A percentile compares a stretch with the other conserved stretches of the same genome.
phyloP scores from a whole-genome alignment of 768 basidiomycete species.

The Mycena sanguinolenta region DNA sequence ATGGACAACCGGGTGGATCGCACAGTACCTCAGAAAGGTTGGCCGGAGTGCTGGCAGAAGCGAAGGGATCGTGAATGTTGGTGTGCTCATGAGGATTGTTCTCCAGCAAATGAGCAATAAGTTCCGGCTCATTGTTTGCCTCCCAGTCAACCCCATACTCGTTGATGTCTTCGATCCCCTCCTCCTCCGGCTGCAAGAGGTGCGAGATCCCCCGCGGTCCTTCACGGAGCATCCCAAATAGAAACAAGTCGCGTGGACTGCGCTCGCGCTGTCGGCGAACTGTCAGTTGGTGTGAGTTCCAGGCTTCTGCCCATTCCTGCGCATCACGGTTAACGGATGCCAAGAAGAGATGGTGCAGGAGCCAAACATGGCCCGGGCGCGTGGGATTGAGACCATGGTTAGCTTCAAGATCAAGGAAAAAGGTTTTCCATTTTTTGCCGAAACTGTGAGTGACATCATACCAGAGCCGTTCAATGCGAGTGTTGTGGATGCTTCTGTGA shows the following conservation, averaged over 20 bases:
- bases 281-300: conserved; percentile 45
- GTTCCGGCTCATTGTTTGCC: conserved; percentile 9
- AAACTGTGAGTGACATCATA: conserved; percentile 45
- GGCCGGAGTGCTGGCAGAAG: not conserved
- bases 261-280: conserved; percentile 25
- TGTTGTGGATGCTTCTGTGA: conserved; percentile 37
- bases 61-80: conserved; percentile 11
- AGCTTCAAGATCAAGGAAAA: conserved; percentile 45
- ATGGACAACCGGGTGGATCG: conserved; percentile 7
- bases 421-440: conserved; percentile 48
- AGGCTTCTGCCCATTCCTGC: conserved; percentile 43
- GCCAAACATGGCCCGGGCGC: conserved; percentile 44
- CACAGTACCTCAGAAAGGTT: conserved; percentile 15
- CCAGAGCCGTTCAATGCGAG: conserved; percentile 45
- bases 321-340: conserved; percentile 40
- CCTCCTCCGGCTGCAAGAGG: conserved; percentile 6
- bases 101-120: conserved; percentile 20
- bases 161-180: conserved; percentile 16
- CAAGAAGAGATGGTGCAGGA: conserved; percentile 48
- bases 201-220: conserved; percentile 29
- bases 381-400: conserved; percentile 39
- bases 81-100: conserved; percentile 25
- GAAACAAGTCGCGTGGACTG: conserved; percentile 34
- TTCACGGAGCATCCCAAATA: conserved; percentile 37
- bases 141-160: conserved; percentile 38